phyloP scores from a whole-genome alignment of 1,139 yeast species.

The Geotrichum aggregatum region DNA sequence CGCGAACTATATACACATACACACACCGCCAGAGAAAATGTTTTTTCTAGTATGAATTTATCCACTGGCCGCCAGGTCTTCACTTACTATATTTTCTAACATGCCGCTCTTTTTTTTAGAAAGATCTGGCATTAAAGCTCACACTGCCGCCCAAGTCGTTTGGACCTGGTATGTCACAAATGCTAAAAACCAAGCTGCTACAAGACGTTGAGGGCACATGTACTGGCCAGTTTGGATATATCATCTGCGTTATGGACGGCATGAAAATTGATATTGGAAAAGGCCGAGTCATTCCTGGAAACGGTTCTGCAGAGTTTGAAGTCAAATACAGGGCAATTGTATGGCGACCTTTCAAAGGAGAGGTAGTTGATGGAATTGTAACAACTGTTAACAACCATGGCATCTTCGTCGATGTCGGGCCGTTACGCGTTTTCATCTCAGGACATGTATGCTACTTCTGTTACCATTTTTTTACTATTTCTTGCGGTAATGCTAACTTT shows the following conservation, averaged over 20 bases:
- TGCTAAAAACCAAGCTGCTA: slow-evolving; percentile 77
- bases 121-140: slow-evolving; percentile 85
- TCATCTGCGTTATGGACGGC: slow-evolving; percentile 91
- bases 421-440: slow-evolving; percentile 88
- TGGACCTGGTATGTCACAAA: slow-evolving; percentile 97
- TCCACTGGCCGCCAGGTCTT: not conserved
- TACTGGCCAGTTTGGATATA: slow-evolving; percentile 97
- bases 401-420: slow-evolving; percentile 97
- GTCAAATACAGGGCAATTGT: slow-evolving; percentile 95
- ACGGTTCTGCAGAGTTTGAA: slow-evolving; percentile 93
- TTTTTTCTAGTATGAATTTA: slow-evolving; percentile 4
- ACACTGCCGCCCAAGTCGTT: slow-evolving; percentile 95
- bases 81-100: not conserved
- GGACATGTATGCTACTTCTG: slow-evolving; percentile 52
- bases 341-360: slow-evolving; percentile 98
- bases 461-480: not conserved
- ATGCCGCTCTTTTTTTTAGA: slow-evolving; percentile 33
- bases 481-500: slow-evolving; percentile 11
- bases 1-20: not conserved
- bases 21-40: not conserved
- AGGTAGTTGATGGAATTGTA: slow-evolving; percentile 94
- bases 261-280: slow-evolving; percentile 93
- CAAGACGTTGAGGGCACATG: slow-evolving; percentile 98
- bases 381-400: slow-evolving; percentile 95
- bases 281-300: slow-evolving; percentile 84